A percentile compares a stretch with the other conserved stretches of the same genome.
phyloP scores from a whole-genome alignment of 2,329 filamentous ascomycete genomes.

The Macrophomina tecta region DNA sequence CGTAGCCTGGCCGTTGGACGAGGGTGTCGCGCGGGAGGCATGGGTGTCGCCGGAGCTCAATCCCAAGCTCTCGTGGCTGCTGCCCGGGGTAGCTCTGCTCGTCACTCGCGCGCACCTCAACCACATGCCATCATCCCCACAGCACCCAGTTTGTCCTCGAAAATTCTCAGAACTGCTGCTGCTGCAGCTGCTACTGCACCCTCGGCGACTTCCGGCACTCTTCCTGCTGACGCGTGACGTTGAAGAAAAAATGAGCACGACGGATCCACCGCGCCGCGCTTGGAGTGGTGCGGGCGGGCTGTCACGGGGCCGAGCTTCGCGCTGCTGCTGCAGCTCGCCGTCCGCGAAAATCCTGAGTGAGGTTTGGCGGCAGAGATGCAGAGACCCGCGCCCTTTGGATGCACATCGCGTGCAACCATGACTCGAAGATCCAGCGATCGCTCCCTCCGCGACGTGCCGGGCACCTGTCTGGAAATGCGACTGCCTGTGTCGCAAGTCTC shows the following conservation, averaged over 20 bases:
- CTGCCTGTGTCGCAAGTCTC: slow-evolving; percentile 12
- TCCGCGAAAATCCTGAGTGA: slow-evolving; percentile 20
- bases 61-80: slow-evolving; percentile 22
- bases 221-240: slow-evolving; percentile 21
- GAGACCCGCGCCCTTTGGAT: slow-evolving; percentile 2
- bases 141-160: not conserved
- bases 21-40: slow-evolving; percentile 27
- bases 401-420: slow-evolving; percentile 24
- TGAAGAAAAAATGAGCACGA: slow-evolving; percentile 20
- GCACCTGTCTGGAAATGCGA: slow-evolving; percentile 21
- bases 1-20: slow-evolving; percentile 26
- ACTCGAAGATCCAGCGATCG: slow-evolving; percentile 26
- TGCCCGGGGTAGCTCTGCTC: slow-evolving; percentile 15
- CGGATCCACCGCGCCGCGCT: slow-evolving; percentile 21
- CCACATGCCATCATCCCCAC: slow-evolving; percentile 12
- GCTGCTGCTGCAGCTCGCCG: slow-evolving; percentile 27
- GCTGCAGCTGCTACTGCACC: not conserved
- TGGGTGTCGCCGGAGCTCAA: slow-evolving; percentile 17
- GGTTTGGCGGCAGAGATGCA: slow-evolving; percentile 23
- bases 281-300: slow-evolving; percentile 7
- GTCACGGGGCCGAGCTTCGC: slow-evolving; percentile 23
- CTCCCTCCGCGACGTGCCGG: slow-evolving; percentile 19
- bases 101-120: not conserved
- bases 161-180: too few relatives aligned
- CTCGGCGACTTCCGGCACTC: not conserved